These are phyloP conservation scores for Xylaria bambusicola DNA, from an alignment of 495 filamentous ascomycete species.

Conservation along the genomic window DNA sequence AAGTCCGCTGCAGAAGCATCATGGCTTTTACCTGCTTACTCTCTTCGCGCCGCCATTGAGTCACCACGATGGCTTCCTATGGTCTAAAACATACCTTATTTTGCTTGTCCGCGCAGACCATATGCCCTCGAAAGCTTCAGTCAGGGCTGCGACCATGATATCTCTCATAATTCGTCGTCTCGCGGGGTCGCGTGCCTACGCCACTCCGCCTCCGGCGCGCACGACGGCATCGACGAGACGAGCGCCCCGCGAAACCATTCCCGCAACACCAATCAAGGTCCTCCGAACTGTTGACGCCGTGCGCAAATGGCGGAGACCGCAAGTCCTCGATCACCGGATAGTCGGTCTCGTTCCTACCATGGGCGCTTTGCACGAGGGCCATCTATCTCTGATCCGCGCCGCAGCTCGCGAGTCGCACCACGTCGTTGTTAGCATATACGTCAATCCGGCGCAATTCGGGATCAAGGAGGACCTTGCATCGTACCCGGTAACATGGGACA, in stretches of 20 bases:
- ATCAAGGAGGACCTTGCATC: conserved; percentile 81
- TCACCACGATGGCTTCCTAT: conserved; percentile 31
- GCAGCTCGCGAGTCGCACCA: conserved; percentile 82
- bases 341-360: conserved; percentile 94
- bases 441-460: conserved; percentile 97
- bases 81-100: conserved; percentile 28
- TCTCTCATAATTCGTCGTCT: conserved; percentile 28
- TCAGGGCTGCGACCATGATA: conserved; percentile 25
- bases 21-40: conserved; percentile 16
- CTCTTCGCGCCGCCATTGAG: conserved; percentile 24
- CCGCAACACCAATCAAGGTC: conserved; percentile 64
- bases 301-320: conserved; percentile 68
- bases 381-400: conserved; percentile 81
- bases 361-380: conserved; percentile 92
- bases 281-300: conserved; percentile 72
- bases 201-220: conserved; percentile 25
- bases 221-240: conserved; percentile 35
- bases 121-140: not conserved
- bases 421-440: conserved; percentile 86
- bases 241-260: conserved; percentile 42
- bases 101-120: not conserved
- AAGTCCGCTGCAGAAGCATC: conserved; percentile 53
- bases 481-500: conserved; percentile 89
- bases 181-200: conserved; percentile 32
- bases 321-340: conserved; percentile 66